A percentile compares a stretch with the other conserved stretches of the same genome.
Evolutionary conservation across 1,284 basidiomycete genomes (phyloP).

Genomic region (Phellopilus nigrolimitatus): DNA sequence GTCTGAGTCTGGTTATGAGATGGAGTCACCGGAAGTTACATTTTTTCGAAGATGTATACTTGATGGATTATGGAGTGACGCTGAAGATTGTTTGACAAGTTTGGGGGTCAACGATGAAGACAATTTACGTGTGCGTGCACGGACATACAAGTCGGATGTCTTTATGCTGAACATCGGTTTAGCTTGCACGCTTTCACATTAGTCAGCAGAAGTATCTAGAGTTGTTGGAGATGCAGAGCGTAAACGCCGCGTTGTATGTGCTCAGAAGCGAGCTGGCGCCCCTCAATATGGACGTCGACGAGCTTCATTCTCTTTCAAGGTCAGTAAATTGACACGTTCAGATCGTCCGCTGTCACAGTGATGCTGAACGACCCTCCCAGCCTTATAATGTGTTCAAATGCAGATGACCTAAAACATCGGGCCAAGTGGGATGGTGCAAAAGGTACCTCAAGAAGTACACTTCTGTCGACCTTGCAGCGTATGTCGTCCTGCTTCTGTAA

Average conservation of each 20-base stretch:
- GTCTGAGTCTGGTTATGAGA: constrained; percentile 86
- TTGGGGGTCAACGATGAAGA: constrained; percentile 67
- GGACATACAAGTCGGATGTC: constrained; percentile 24
- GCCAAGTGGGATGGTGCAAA: constrained; percentile 88
- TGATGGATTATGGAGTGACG: constrained; percentile 80
- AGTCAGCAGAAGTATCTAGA: constrained; percentile 96
- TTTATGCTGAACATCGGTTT: constrained; percentile 19
- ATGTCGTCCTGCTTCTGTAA: constrained; percentile 26
- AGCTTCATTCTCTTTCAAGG: constrained; percentile 84
- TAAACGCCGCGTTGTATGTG: constrained; percentile 79
- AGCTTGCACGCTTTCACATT: constrained; percentile 86
- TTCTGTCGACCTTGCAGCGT: constrained; percentile 86
- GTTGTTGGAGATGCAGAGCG: constrained; percentile 80
- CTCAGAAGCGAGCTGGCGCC: constrained; percentile 86
- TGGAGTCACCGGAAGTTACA: constrained; percentile 77
- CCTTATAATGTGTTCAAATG: constrained; percentile 84
- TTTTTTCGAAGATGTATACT: constrained; percentile 82
- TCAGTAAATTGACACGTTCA: constrained; percentile 30
- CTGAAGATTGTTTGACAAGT: constrained; percentile 65
- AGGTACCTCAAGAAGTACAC: constrained; percentile 69
- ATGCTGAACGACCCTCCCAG: constrained; percentile 39
- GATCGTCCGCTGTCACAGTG: neutral
- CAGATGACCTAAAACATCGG: constrained; percentile 76
- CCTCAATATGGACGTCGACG: constrained; percentile 68
- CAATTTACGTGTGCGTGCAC: constrained; percentile 52